Percentiles rank a stretch among this genome's conserved stretches.
phyloP scores from a whole-genome alignment of 1,284 basidiomycete genomes.

The Naganishia liquefaciens region DNA sequence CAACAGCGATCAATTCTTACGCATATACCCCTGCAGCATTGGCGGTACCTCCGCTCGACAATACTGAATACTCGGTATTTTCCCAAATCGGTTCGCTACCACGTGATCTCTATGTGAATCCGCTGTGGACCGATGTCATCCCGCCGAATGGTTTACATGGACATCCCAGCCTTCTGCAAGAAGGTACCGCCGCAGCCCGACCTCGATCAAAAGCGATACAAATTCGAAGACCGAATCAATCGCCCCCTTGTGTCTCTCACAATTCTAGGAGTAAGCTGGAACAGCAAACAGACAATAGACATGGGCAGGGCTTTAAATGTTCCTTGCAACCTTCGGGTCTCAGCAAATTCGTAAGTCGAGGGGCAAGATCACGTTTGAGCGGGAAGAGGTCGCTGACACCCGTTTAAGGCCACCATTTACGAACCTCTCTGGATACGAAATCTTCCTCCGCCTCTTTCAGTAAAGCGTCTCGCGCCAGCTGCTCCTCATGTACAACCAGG shows the following conservation, averaged over 20 bases:
- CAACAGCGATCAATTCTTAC: no score
- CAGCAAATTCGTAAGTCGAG: conserved; percentile 19
- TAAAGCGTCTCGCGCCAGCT: conserved; percentile 26
- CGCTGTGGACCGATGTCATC: conserved; percentile 18
- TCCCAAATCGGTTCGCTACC: no score
- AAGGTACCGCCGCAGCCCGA: neutral
- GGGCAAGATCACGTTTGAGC: neutral
- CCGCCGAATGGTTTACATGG: conserved; percentile 12
- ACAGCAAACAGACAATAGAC: neutral
- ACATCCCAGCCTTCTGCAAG: conserved; percentile 10
- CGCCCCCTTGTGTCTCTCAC: neutral
- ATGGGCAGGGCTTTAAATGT: neutral
- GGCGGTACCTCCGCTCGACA: no score
- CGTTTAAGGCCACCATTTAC: conserved; percentile 33
- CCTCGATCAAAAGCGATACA: neutral
- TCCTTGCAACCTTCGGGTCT: conserved; percentile 13
- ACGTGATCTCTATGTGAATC: neutral
- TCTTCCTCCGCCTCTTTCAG: conserved; percentile 30
- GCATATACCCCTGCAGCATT: no score
- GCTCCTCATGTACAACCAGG: conserved; percentile 33
- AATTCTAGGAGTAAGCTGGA: neutral
- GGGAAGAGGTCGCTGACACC: neutral
- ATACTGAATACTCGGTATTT: no score
- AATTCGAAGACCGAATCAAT: neutral
- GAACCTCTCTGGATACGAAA: conserved; percentile 36